These are phyloP conservation scores for Candida palmyrensis DNA, from an alignment of 805 yeast genomes.

Conservation along the genomic window DNA sequence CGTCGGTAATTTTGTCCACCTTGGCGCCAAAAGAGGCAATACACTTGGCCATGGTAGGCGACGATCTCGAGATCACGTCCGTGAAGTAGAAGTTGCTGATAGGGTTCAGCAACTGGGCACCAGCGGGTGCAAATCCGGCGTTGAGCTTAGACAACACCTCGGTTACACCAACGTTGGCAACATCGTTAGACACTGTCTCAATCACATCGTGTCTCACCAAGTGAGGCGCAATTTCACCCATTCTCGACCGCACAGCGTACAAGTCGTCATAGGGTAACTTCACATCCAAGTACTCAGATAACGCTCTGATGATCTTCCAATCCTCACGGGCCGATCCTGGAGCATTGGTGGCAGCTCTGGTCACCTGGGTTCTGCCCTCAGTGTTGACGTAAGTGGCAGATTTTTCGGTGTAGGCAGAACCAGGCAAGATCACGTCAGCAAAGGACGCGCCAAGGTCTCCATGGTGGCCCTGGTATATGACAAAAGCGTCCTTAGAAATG, in stretches of 20 bases:
- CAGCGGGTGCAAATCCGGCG: conserved; percentile 31
- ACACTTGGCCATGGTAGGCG: conserved; percentile 89
- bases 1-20: conserved; percentile 54
- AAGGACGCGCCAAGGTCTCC: conserved; percentile 86
- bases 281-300: conserved; percentile 68
- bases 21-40: conserved; percentile 66
- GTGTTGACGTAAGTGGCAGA: conserved; percentile 81
- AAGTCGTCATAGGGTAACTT: conserved; percentile 74
- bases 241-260: conserved; percentile 60
- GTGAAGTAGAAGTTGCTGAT: conserved; percentile 84
- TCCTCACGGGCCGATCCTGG: conserved; percentile 91
- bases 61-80: conserved; percentile 79
- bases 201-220: conserved; percentile 68
- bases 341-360: conserved; percentile 82
- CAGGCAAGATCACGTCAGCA: conserved; percentile 85
- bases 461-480: conserved; percentile 87
- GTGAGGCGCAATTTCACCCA: conserved; percentile 77
- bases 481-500: conserved; percentile 81
- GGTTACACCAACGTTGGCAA: conserved; percentile 54
- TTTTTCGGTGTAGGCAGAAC: conserved; percentile 86
- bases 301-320: conserved; percentile 83
- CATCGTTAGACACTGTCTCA: conserved; percentile 58
- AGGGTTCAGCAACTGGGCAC: conserved; percentile 58
- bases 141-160: conserved; percentile 34
- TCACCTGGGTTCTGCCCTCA: conserved; percentile 81